Percentiles rank a stretch among this genome's conserved stretches.
Evolutionary conservation across 2,329 filamentous ascomycete genomes (phyloP).

Genomic region (Neonectria hederae): DNA sequence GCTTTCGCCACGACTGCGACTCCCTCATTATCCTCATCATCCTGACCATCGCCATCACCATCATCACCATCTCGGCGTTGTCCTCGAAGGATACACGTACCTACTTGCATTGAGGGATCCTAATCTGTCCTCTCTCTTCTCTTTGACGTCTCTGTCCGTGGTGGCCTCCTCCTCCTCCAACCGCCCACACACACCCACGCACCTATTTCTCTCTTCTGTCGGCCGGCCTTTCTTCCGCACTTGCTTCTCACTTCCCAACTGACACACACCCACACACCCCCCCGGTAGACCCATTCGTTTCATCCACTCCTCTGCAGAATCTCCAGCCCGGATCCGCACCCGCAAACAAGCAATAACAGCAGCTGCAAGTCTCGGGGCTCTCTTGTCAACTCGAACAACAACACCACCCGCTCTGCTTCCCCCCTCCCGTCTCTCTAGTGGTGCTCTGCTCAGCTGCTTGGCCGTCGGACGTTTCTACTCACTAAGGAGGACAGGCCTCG

Average conservation of each 20-base stretch:
- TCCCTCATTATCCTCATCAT: slow-evolving; percentile 1
- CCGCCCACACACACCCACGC: slow-evolving; percentile 18
- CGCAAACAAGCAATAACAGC: slow-evolving; percentile 18
- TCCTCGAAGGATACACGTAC: slow-evolving; percentile 2
- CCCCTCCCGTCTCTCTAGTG: slow-evolving; percentile 26
- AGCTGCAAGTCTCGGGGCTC: slow-evolving; percentile 16
- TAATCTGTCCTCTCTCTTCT: slow-evolving; percentile 6
- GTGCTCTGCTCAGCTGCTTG: slow-evolving; percentile 31
- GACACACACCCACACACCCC: slow-evolving; percentile 30
- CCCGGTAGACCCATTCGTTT: slow-evolving; percentile 23
- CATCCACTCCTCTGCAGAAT: slow-evolving; percentile 22
- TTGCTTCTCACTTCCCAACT: slow-evolving; percentile 20
- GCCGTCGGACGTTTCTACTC: slow-evolving; percentile 30
- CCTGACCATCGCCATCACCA: slow-evolving; percentile 18
- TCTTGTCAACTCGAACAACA: slow-evolving; percentile 22
- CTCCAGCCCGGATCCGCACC: slow-evolving; percentile 21
- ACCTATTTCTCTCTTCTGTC: slow-evolving; percentile 27
- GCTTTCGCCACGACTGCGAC: background rate
- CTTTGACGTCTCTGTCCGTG: slow-evolving; percentile 13
- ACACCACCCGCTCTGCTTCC: slow-evolving; percentile 17
- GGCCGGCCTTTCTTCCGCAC: slow-evolving; percentile 22
- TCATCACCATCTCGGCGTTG: slow-evolving; percentile 15
- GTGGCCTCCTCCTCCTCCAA: slow-evolving; percentile 12
- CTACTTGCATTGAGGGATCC: background rate
- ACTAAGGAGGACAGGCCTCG: slow-evolving; percentile 30